Base-by-base conservation (phyloP, 1,284 basidiomycete species). In the Leccinum fallax region DNA sequence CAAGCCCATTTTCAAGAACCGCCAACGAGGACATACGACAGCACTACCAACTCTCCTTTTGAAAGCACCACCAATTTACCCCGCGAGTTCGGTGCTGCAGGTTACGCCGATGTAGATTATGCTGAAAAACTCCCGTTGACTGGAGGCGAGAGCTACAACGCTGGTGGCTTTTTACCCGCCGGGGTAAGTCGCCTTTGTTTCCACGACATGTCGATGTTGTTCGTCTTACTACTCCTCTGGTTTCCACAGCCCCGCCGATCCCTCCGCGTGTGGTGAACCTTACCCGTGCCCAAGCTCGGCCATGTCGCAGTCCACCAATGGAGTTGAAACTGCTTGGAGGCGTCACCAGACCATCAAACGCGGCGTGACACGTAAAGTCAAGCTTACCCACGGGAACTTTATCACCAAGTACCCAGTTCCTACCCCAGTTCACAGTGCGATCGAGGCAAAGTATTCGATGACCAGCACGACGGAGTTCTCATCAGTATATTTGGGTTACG, bases 281-380 rank as follows among this genome's bases (percentile, higher is more conserved):
- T 90, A 88, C 65, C 69, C 69, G 30, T 85, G 90, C 34, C 90
- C 91, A 7, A 65, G 71, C 38, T 92, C 90, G 6, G 76, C 82
- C n/a, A 81, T 83, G 52, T 90, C 90, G 0, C 82, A 83, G 28
- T 81, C 83, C 7, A 86, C 86, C 19, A 83, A 79, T 61, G 88
- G 88, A 57, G 84, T 82, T 40, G 89, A 93, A 62, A 85, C 81
- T 55, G 88, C 87, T 16, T 92, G 92, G 92, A 83, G 91, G 69
- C 86, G 91, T 60, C 87, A 94, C 57, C 93, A 96, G 76, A 94
- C 92, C n/a, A 93, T 94, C 77, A 93, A 92, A 73, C 90, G 93
- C 61, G 93, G 93, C 68, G 90, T 93, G n/a, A 94, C 93, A n/a
- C 92, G 93, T 67, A 93, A 92, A 73, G 91, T 98, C 79, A 93